Percentiles rank a stretch among this genome's conserved stretches.
Conservation (phyloP, 805 yeast genomes). For the Starmerella asiatica region DNA sequence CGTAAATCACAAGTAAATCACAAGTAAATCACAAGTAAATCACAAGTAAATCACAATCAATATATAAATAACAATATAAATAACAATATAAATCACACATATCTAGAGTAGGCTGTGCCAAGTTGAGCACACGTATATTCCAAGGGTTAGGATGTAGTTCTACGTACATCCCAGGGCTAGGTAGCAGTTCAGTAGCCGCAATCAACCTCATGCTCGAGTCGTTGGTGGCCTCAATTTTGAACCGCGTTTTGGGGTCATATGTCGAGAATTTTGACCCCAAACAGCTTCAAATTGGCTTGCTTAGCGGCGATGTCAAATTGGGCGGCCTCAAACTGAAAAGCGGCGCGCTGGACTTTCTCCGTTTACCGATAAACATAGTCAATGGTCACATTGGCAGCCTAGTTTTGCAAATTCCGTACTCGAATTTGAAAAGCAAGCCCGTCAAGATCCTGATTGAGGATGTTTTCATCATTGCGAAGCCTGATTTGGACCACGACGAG, state of each 20-base stretch:
- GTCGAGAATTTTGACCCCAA: conserved; percentile 93
- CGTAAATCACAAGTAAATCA: too few relatives aligned
- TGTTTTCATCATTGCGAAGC: conserved; percentile 69
- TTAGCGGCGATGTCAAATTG: conserved; percentile 93
- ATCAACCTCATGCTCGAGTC: conserved; percentile 35
- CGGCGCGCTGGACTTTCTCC: conserved; percentile 76
- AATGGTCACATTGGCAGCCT: conserved; percentile 85
- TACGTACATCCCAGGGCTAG: too few relatives aligned
- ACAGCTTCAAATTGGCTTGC: conserved; percentile 87
- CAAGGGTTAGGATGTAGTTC: too few relatives aligned
- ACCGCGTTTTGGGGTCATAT: conserved; percentile 36
- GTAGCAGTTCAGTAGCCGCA: too few relatives aligned
- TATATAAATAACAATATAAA: too few relatives aligned
- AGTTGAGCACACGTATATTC: too few relatives aligned
- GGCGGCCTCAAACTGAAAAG: conserved; percentile 64
- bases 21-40: too few relatives aligned
- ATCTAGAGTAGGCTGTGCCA: too few relatives aligned
- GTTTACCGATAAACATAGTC: conserved; percentile 73
- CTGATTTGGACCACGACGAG: conserved; percentile 51
- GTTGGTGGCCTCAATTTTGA: conserved; percentile 33
- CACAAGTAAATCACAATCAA: too few relatives aligned
- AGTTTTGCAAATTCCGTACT: conserved; percentile 91
- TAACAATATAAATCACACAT: too few relatives aligned
- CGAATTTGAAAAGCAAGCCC: conserved; percentile 82
- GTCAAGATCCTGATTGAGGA: conserved; percentile 79